phyloP scores from a whole-genome alignment of 1,139 yeast genomes.

The Suhomyces maxii region DNA sequence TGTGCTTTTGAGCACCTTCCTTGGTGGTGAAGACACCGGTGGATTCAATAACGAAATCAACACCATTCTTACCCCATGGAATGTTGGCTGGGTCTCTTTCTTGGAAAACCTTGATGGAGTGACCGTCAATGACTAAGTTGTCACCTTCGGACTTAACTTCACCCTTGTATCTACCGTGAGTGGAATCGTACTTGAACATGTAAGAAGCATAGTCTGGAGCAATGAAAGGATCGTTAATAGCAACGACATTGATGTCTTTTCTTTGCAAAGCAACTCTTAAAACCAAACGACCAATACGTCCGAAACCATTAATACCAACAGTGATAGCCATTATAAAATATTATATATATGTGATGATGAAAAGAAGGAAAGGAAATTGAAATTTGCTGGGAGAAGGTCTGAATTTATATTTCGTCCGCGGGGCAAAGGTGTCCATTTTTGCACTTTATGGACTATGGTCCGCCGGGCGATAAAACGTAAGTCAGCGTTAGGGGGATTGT shows the following conservation, averaged over 20 bases:
- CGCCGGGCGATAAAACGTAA: not conserved
- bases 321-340: conserved; percentile 24
- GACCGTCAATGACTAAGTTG: conserved; percentile 64
- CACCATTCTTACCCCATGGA: conserved; percentile 81
- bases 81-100: conserved; percentile 77
- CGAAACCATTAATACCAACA: conserved; percentile 87
- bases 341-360: conserved; percentile 6
- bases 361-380: conserved; percentile 3
- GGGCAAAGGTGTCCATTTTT: conserved; percentile 5
- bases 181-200: conserved; percentile 87
- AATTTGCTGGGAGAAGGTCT: conserved; percentile 4
- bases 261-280: conserved; percentile 73
- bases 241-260: conserved; percentile 74
- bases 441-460: not conserved
- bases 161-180: conserved; percentile 77
- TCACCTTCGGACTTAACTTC: conserved; percentile 61
- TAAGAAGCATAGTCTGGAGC: conserved; percentile 81
- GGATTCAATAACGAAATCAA: conserved; percentile 81
- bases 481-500: conserved; percentile 2
- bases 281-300: conserved; percentile 86
- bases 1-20: conserved; percentile 78
- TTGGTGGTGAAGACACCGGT: conserved; percentile 84
- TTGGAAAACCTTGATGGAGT: conserved; percentile 66
- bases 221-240: conserved; percentile 83
- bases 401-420: conserved; percentile 12